Conservation (phyloP, 306 rosid genomes). For the Cucumis melo region DNA sequence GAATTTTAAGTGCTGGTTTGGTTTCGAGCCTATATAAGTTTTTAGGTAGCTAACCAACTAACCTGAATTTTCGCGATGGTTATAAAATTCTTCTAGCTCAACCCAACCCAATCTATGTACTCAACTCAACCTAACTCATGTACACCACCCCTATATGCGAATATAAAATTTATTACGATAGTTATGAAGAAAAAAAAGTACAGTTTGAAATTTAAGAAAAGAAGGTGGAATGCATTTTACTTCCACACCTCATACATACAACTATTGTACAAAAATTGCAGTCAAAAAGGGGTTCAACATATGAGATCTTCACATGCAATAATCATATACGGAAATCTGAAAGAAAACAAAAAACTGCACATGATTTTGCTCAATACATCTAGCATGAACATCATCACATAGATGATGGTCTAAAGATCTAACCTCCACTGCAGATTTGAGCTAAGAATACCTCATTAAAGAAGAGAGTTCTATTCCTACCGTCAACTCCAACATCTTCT, state of each 20-base stretch:
- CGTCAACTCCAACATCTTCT: slow-evolving; percentile 37
- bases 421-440: not conserved
- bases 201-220: not conserved
- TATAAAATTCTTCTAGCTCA: too few relatives aligned
- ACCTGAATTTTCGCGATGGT: too few relatives aligned
- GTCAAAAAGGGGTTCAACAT: not conserved
- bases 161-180: not conserved
- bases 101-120: too few relatives aligned
- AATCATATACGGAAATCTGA: not conserved
- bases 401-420: slow-evolving; percentile 4
- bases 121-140: too few relatives aligned
- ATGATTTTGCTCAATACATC: not conserved
- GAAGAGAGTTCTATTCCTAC: not conserved
- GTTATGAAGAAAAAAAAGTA: not conserved
- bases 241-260: not conserved
- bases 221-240: not conserved
- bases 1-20: too few relatives aligned
- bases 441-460: not conserved
- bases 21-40: too few relatives aligned
- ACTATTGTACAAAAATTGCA: not conserved
- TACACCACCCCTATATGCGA: too few relatives aligned
- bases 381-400: not conserved
- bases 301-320: not conserved
- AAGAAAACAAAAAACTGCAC: not conserved
- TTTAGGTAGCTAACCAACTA: too few relatives aligned